phyloP scores from a whole-genome alignment of 1,139 yeast species.

The Magnusiomyces fungicola region DNA sequence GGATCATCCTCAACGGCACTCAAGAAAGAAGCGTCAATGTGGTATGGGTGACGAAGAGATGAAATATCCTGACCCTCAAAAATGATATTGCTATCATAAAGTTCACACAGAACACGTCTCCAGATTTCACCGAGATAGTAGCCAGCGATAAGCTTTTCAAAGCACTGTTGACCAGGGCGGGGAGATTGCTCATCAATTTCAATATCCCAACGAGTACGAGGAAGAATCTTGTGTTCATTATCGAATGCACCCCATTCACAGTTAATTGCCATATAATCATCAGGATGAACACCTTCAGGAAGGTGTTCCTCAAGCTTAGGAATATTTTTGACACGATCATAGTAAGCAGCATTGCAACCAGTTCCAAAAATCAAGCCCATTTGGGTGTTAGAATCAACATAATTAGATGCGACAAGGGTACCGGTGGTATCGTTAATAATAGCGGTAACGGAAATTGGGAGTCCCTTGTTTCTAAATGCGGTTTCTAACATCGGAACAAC shows the following conservation, averaged over 20 bases:
- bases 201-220: constrained; percentile 84
- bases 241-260: constrained; percentile 99
- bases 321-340: constrained; percentile 64
- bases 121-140: constrained; percentile 90
- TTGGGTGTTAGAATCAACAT: constrained; percentile 78
- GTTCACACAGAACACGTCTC: constrained; percentile 72
- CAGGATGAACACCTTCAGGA: constrained; percentile 42
- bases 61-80: constrained; percentile 63
- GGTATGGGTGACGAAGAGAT: constrained; percentile 52
- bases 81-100: constrained; percentile 54
- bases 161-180: constrained; percentile 93
- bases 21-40: constrained; percentile 85
- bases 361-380: constrained; percentile 98
- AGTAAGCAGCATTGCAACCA: constrained; percentile 95
- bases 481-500: constrained; percentile 86
- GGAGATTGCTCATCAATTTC: constrained; percentile 80
- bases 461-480: constrained; percentile 53
- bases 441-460: constrained; percentile 85
- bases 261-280: constrained; percentile 87
- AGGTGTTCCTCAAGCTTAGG: constrained; percentile 76
- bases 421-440: constrained; percentile 96
- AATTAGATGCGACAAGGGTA: constrained; percentile 91
- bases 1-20: constrained; percentile 86
- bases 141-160: constrained; percentile 97
- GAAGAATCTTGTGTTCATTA: constrained; percentile 69